Percentiles rank a stretch among this genome's conserved stretches.
These are phyloP conservation scores for Poa annua DNA, from an alignment of 176 grass and related monocot species.

Conservation along the genomic window DNA sequence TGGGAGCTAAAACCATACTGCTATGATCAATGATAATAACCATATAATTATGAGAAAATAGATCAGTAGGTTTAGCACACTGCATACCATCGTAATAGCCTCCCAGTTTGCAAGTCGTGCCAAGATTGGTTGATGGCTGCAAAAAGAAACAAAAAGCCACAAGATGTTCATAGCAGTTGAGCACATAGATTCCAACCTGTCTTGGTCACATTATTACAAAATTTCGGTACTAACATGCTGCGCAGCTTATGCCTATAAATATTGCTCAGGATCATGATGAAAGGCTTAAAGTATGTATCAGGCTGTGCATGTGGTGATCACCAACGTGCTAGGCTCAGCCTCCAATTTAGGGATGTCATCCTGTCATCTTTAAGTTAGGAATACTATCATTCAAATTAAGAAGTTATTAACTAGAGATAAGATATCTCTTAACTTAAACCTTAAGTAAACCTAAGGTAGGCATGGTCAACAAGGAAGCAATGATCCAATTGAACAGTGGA, in stretches of 20 bases:
- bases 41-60: too few relatives aligned
- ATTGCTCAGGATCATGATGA: neutral
- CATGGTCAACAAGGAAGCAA: too few relatives aligned
- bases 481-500: too few relatives aligned
- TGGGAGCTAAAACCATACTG: constrained; percentile 3
- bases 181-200: neutral
- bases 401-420: neutral
- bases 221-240: neutral
- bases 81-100: constrained; percentile 69
- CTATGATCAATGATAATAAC: neutral
- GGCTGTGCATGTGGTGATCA: neutral
- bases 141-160: constrained; percentile 35
- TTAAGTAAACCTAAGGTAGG: neutral
- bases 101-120: constrained; percentile 97
- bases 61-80: constrained; percentile 39
- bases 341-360: neutral
- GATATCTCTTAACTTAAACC: neutral
- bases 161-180: neutral
- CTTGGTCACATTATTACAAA: neutral
- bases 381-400: neutral
- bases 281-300: neutral
- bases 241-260: neutral
- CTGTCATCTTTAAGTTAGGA: neutral
- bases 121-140: constrained; percentile 75
- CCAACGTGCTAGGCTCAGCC: neutral